Conservation (phyloP, 1,284 basidiomycete species). For the Omphalotus olearius region DNA sequence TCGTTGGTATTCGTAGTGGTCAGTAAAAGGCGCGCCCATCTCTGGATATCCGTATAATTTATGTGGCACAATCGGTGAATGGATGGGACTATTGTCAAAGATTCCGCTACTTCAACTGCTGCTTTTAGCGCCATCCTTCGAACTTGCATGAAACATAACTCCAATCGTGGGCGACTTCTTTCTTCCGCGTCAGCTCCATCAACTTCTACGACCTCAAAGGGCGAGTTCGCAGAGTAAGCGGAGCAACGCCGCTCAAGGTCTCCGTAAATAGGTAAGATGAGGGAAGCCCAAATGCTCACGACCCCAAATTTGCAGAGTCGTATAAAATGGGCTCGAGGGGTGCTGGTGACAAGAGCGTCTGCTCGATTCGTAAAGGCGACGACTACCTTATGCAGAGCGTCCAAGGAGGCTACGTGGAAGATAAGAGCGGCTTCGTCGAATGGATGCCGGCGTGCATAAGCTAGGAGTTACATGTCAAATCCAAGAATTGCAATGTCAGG, state of each 20-base stretch:
- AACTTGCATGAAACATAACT: not conserved
- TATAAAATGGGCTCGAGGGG: no score
- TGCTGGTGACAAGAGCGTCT: no score
- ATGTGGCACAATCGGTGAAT: not conserved
- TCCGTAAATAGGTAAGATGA: not conserved
- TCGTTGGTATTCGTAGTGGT: not conserved
- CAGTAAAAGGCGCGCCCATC: constrained; percentile 6
- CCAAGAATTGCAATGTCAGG: not conserved
- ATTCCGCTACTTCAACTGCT: constrained; percentile 1
- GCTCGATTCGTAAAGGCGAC: not conserved
- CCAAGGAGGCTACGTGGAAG: not conserved
- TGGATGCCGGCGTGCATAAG: constrained; percentile 6
- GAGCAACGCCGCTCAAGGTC: constrained; percentile 3
- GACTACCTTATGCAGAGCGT: not conserved
- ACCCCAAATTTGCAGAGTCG: not conserved
- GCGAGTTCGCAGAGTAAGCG: no score
- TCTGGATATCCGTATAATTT: not conserved
- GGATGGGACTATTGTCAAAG: not conserved
- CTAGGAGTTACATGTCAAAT: not conserved
- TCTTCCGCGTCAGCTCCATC: not conserved
- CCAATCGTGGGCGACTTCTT: not conserved
- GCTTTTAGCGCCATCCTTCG: not conserved
- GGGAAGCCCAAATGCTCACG: not conserved
- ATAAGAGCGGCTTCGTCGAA: constrained; percentile 1
- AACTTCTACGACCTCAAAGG: not conserved